These are phyloP conservation scores for Microglena sp. DNA, from an alignment of 139 green algal species.

Conservation along the genomic window DNA sequence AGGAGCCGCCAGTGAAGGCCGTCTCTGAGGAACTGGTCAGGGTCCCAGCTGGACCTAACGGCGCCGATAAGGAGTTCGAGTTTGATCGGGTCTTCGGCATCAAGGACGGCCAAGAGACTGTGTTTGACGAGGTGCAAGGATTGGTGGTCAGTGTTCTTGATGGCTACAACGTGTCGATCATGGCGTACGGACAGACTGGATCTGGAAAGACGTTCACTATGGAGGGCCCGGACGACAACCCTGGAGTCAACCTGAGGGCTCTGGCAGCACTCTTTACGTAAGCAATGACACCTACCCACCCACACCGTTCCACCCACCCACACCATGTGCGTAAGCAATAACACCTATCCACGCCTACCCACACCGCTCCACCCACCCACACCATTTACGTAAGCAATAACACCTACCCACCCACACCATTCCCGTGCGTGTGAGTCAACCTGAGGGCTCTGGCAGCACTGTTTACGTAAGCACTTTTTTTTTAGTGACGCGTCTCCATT, in stretches of 20 bases:
- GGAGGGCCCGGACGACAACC: conserved; percentile 42
- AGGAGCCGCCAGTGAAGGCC: background rate
- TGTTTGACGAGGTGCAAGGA: conserved; percentile 12
- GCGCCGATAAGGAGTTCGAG: conserved; percentile 47
- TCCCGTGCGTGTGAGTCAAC: no score
- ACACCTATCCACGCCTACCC: no score
- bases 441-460: conserved; percentile 67
- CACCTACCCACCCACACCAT: background rate
- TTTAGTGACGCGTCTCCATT: no score
- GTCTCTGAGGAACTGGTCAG: no score
- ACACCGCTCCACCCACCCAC: no score
- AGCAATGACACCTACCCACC: background rate
- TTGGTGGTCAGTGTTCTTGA: conserved; percentile 36
- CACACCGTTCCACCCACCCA: no score
- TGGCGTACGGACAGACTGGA: conserved; percentile 72
- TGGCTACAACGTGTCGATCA: conserved; percentile 70
- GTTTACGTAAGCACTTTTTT: conserved; percentile 47
- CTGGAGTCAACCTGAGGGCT: conserved; percentile 70
- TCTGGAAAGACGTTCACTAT: conserved; percentile 67
- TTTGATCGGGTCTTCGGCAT: conserved; percentile 57
- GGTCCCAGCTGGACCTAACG: conserved; percentile 1
- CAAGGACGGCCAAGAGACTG: conserved; percentile 32
- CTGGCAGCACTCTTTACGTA: conserved; percentile 67
- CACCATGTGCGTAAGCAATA: no score
- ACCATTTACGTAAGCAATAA: conserved; percentile 47